A percentile compares a stretch with the other conserved stretches of the same genome.
These are phyloP conservation scores for Linaria vulgaris DNA, from an alignment of 257 asterid species.

Conservation along the genomic window DNA sequence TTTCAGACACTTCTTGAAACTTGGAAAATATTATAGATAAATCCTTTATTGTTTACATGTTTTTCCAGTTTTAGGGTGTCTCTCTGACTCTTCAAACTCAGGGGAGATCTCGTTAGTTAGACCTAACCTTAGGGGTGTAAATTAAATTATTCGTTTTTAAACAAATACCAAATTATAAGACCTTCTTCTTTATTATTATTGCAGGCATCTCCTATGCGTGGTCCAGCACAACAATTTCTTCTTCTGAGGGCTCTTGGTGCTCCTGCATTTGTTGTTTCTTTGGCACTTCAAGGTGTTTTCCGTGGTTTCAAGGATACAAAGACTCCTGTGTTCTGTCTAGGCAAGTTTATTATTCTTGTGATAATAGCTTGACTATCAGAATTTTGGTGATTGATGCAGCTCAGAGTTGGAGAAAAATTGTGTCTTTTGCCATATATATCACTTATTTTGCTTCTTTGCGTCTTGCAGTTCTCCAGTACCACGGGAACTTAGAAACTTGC, in stretches of 20 bases:
- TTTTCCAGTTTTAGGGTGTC: too few species aligned
- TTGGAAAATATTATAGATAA: too few species aligned
- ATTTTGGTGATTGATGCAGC: not conserved
- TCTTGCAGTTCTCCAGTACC: not conserved
- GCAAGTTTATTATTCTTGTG: conserved; percentile 41
- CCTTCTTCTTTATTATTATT: conserved; percentile 20
- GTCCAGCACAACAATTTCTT: conserved; percentile 76
- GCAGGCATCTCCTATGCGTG: conserved; percentile 80
- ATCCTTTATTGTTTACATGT: too few species aligned
- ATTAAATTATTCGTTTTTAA: not conserved
- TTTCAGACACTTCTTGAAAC: too few species aligned
- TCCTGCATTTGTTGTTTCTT: conserved; percentile 93
- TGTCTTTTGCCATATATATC: not conserved
- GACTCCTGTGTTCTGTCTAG: conserved; percentile 89
- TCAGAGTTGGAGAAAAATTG: not conserved
- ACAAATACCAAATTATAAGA: conserved; percentile 14
- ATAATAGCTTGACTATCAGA: not conserved
- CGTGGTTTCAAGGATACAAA: conserved; percentile 96
- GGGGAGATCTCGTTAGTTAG: too few species aligned
- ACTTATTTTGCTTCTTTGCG: not conserved
- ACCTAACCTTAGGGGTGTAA: too few species aligned
- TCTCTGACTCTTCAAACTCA: too few species aligned
- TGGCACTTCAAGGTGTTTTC: conserved; percentile 97
- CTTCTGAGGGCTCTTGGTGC: conserved; percentile 88
- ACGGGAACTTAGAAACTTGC: not conserved